Evolutionary conservation across 2,329 filamentous ascomycete genomes (phyloP).

Genomic region (Ceratocystis huliohia): DNA sequence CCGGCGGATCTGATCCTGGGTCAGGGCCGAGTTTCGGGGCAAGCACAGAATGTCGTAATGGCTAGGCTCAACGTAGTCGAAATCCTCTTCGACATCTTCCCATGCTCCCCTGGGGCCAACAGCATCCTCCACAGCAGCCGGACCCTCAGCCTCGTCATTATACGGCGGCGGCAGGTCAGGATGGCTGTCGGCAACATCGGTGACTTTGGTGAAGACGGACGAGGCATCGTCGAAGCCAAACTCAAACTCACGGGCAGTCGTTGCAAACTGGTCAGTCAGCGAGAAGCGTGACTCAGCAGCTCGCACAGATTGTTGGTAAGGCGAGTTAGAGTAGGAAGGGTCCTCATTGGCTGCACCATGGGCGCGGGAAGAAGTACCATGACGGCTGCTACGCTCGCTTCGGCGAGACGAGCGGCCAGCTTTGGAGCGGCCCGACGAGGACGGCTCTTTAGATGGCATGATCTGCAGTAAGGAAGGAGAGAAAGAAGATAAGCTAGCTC

Average conservation of each 20-base stretch:
- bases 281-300: conserved; percentile 35
- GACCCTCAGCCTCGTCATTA: conserved; percentile 22
- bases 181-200: conserved; percentile 16
- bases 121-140: conserved; percentile 15
- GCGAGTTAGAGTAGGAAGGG: conserved; percentile 17
- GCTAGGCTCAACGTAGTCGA: conserved; percentile 25
- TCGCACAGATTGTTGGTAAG: conserved; percentile 24
- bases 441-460: conserved; percentile 15
- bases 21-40: conserved; percentile 27
- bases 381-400: conserved; percentile 21
- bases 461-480: background rate
- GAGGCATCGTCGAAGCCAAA: conserved; percentile 38
- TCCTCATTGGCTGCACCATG: conserved; percentile 13
- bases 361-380: conserved; percentile 17
- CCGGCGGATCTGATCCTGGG: conserved; percentile 30
- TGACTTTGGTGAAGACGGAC: conserved; percentile 31
- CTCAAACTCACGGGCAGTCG: conserved; percentile 35
- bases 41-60: conserved; percentile 37
- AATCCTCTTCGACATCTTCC: conserved; percentile 21
- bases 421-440: conserved; percentile 13
- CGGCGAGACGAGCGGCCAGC: conserved; percentile 19
- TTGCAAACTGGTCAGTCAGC: conserved; percentile 37
- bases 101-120: conserved; percentile 11
- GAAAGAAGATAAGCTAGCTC: background rate
- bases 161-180: conserved; percentile 12